Evolutionary conservation across 1,139 yeast species (phyloP).

Genomic region (Debaryomyces sp.): DNA sequence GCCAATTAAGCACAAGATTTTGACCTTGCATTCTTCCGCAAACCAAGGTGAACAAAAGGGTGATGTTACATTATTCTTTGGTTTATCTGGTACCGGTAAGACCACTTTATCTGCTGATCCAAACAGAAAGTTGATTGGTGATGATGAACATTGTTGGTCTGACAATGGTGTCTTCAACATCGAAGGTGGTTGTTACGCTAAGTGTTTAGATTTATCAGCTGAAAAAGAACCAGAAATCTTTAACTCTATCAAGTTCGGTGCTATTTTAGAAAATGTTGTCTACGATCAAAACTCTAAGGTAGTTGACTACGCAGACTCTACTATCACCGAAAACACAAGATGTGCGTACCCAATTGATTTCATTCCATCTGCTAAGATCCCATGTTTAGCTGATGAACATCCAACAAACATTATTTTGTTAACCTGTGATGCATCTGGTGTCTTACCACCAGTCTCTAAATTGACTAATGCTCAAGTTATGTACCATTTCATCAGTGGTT

Average conservation of each 20-base stretch:
- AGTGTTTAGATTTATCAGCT: conserved; percentile 85
- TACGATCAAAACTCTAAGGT: conserved; percentile 78
- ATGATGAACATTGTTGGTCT: conserved; percentile 99
- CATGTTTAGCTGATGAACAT: conserved; percentile 87
- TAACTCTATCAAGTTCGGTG: conserved; percentile 92
- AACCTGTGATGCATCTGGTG: conserved; percentile 98
- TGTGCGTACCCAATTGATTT: conserved; percentile 98
- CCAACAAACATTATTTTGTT: conserved; percentile 91
- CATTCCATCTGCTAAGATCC: conserved; percentile 95
- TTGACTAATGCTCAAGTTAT: conserved; percentile 94
- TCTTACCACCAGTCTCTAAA: conserved; percentile 94
- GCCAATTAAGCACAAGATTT: conserved; percentile 92
- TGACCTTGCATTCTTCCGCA: conserved; percentile 94
- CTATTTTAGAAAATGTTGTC: conserved; percentile 91
- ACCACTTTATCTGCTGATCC: conserved; percentile 98
- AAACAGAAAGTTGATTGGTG: conserved; percentile 91
- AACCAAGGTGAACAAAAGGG: conserved; percentile 81
- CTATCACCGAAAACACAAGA: conserved; percentile 95
- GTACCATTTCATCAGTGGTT: conserved; percentile 98
- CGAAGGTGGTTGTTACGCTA: conserved; percentile 99
- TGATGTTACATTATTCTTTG: conserved; percentile 93
- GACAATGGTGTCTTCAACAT: conserved; percentile 98
- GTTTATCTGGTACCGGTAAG: conserved; percentile 97
- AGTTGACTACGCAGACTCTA: conserved; percentile 81
- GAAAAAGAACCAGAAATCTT: conserved; percentile 98